Base-by-base conservation (phyloP, 2,329 filamentous ascomycete species). In the Gyromitra esculenta region DNA sequence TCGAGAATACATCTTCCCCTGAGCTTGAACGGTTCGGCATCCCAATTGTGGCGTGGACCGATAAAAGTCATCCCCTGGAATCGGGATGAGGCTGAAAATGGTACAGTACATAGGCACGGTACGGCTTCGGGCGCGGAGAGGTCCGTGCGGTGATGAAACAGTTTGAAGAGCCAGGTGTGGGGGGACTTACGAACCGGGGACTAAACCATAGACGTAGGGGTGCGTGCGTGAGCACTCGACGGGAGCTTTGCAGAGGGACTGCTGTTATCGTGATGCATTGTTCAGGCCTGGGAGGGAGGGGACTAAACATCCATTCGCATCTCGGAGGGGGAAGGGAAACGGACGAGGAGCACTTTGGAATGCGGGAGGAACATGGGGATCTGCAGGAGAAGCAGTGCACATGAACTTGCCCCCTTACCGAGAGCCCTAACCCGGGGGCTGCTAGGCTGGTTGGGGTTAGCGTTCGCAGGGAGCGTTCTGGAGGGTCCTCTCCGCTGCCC, bases 31-130 rank as follows among this genome's bases (percentile, higher is more conserved):
- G 57, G 57, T 60, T 43, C 57, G 37, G n/a, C 57, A 60, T 60
- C 39, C 56, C 15, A 41, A 18, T 60, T 41, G 35, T 41, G 56
- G 56, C 35, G 56, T 60, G 50, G 50, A 52, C 50, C 50, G 1
- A 15, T 7, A 5, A 57, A 57, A 52, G 25, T 13, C 48, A 50
- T 67, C 64, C 50, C 52, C 39, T 48, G 39, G 60, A 41, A 7
- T 54, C 25, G 68, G 67, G 48, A 45, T 62, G 62, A 72, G 69
- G 69, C 69, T 65, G 50, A 72, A 73, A 60, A 56, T 35, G 4
- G 13, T 31, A 31, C 25, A 31, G 25, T 4, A 21, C 18, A 21
- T 21, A 31, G 25, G 25, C 25, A 31, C 25, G 25, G 25, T 31
- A n/a, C 35, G 50, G 25, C 67, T 25, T 43, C 48, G 72, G 59